phyloP scores from a whole-genome alignment of 2,329 filamentous ascomycete species.

The Diaporthe vaccinii region DNA sequence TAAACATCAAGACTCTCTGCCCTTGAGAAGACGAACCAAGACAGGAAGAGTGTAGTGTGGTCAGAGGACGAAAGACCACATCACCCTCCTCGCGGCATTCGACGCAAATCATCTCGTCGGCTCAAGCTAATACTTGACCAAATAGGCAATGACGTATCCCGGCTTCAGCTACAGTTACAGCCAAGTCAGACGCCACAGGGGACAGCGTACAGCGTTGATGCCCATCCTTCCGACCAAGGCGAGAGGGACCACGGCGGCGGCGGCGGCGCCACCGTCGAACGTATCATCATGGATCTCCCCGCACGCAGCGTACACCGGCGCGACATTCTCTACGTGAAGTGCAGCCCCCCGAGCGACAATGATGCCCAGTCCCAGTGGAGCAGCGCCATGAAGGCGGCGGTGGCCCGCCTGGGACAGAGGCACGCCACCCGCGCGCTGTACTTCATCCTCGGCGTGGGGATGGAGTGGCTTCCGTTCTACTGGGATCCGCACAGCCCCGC shows the following conservation, averaged over 20 bases:
- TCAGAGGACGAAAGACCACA: too few species aligned
- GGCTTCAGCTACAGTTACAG: not conserved
- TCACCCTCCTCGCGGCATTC: not conserved
- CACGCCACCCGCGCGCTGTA: not conserved
- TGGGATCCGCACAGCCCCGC: not conserved
- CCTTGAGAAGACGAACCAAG: too few species aligned
- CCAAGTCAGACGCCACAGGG: not conserved
- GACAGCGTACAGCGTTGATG: not conserved
- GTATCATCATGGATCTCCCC: not conserved
- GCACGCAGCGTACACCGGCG: not conserved
- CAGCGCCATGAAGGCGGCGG: not conserved
- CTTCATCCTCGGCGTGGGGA: not conserved
- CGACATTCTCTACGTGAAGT: not conserved
- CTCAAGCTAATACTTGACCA: not conserved
- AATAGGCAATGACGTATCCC: not conserved
- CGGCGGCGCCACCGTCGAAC: not conserved
- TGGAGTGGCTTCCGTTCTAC: constrained; percentile 10
- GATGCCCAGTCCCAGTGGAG: not conserved
- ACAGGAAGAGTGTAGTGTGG: too few species aligned
- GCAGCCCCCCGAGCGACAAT: not conserved
- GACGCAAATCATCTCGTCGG: not conserved
- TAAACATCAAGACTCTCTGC: too few species aligned
- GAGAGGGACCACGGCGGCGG: not conserved
- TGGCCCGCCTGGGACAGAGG: not conserved
- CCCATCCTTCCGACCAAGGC: not conserved